These are phyloP conservation scores for Mercurialis annua DNA, from an alignment of 345 rosid species.

Conservation along the genomic window DNA sequence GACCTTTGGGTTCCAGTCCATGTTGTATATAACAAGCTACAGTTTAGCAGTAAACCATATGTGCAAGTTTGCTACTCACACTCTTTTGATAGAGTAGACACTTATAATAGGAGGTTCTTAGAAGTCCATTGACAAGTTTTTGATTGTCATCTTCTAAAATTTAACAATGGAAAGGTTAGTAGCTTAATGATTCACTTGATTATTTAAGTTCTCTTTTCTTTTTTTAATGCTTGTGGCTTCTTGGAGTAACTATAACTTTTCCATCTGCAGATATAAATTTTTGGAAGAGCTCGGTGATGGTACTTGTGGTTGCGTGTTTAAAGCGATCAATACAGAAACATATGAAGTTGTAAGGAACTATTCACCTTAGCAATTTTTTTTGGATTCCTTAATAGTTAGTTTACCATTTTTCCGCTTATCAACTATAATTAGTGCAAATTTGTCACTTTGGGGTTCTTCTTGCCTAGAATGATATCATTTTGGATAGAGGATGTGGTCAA, in stretches of 20 bases:
- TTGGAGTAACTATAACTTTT: conserved; percentile 5
- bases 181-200: conserved; percentile 12
- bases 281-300: conserved; percentile 94
- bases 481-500: neutral
- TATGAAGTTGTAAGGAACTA: conserved; percentile 60
- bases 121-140: conserved; percentile 60
- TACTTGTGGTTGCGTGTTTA: conserved; percentile 90
- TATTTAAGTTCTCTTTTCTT: conserved; percentile 4
- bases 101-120: conserved; percentile 48
- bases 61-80: conserved; percentile 34
- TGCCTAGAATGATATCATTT: conserved; percentile 1
- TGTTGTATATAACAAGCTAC: conserved; percentile 56
- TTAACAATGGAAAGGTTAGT: conserved; percentile 74
- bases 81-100: conserved; percentile 45
- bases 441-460: neutral
- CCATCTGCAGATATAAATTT: conserved; percentile 60
- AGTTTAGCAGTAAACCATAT: conserved; percentile 49
- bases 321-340: conserved; percentile 70
- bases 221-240: neutral
- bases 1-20: conserved; percentile 47
- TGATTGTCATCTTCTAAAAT: conserved; percentile 33
- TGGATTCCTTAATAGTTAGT: neutral
- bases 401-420: neutral
- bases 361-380: conserved; percentile 1
- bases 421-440: neutral